Evolutionary conservation across 2,329 filamentous ascomycete genomes (phyloP).

Genomic region (Diaporthe sp.): DNA sequence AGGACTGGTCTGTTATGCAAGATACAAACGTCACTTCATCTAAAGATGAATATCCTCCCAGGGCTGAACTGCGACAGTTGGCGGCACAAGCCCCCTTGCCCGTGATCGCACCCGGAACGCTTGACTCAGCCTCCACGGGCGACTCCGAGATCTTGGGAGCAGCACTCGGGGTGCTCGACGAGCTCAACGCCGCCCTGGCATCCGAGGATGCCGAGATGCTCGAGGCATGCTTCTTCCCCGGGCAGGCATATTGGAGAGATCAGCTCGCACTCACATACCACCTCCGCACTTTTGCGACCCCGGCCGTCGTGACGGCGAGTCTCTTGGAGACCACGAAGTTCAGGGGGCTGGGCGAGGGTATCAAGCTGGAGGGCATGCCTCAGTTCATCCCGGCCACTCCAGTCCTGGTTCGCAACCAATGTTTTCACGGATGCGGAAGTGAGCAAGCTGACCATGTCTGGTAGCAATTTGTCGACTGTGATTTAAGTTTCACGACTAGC

Average conservation of each 20-base stretch:
- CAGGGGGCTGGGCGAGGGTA: neutral
- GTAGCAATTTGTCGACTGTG: conserved; percentile 48
- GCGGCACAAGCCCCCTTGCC: conserved; percentile 16
- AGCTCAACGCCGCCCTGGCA: conserved; percentile 44
- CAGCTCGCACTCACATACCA: conserved; percentile 53
- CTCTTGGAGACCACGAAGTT: conserved; percentile 28
- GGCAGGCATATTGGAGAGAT: conserved; percentile 55
- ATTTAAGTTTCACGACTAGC: conserved; percentile 50
- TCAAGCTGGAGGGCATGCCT: conserved; percentile 3
- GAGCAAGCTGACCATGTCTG: neutral
- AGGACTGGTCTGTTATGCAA: neutral
- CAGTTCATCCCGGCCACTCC: conserved; percentile 30
- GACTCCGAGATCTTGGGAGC: conserved; percentile 26
- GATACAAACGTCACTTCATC: neutral
- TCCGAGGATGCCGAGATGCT: conserved; percentile 45
- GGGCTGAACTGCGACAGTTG: conserved; percentile 24
- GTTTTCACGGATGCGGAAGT: too few species aligned
- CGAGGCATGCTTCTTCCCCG: conserved; percentile 48
- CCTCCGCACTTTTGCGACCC: conserved; percentile 50
- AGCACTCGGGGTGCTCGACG: conserved; percentile 38
- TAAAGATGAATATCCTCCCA: neutral
- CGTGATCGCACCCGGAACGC: neutral
- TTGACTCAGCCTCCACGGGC: conserved; percentile 33
- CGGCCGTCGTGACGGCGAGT: conserved; percentile 41
- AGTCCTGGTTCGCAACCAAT: neutral